These are phyloP conservation scores for Microsporum audouinii DNA, from an alignment of 2,329 filamentous ascomycete genomes.

Conservation along the genomic window DNA sequence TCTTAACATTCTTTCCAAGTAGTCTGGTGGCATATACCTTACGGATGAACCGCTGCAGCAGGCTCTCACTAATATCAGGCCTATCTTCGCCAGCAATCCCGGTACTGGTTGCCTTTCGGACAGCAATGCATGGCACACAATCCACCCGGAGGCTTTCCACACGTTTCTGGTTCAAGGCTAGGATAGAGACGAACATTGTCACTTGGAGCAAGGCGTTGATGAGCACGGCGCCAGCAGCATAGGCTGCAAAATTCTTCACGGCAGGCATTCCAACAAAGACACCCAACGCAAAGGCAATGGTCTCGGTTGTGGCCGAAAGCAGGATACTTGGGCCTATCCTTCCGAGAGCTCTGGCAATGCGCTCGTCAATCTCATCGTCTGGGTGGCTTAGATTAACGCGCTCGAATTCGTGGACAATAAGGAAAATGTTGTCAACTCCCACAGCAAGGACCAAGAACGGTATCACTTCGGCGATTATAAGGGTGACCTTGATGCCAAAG, in stretches of 20 bases:
- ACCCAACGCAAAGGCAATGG: conserved; percentile 81
- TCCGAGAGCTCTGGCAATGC: conserved; percentile 78
- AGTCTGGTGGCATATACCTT: conserved; percentile 76
- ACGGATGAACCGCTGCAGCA: conserved; percentile 76
- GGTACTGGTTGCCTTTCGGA: conserved; percentile 61
- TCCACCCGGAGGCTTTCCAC: conserved; percentile 83
- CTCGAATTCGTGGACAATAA: conserved; percentile 97
- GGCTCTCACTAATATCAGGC: conserved; percentile 65
- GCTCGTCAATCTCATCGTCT: conserved; percentile 73
- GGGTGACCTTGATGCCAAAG: conserved; percentile 78
- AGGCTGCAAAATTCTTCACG: conserved; percentile 92
- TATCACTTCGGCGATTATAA: conserved; percentile 98
- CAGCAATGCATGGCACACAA: conserved; percentile 78
- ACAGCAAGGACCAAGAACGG: conserved; percentile 94
- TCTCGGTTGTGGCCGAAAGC: conserved; percentile 89
- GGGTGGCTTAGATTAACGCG: conserved; percentile 85
- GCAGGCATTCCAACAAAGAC: conserved; percentile 96
- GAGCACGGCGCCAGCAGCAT: conserved; percentile 88
- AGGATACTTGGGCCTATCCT: conserved; percentile 95
- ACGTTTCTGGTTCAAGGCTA: conserved; percentile 80
- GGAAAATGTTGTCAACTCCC: conserved; percentile 96
- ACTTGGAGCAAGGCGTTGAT: conserved; percentile 96
- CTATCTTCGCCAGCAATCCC: conserved; percentile 53
- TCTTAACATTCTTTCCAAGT: conserved; percentile 69
- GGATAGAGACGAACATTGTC: conserved; percentile 89